phyloP scores from a whole-genome alignment of 78 protist species.

The slime mould (Dictyostelium discoideum) region DNA sequence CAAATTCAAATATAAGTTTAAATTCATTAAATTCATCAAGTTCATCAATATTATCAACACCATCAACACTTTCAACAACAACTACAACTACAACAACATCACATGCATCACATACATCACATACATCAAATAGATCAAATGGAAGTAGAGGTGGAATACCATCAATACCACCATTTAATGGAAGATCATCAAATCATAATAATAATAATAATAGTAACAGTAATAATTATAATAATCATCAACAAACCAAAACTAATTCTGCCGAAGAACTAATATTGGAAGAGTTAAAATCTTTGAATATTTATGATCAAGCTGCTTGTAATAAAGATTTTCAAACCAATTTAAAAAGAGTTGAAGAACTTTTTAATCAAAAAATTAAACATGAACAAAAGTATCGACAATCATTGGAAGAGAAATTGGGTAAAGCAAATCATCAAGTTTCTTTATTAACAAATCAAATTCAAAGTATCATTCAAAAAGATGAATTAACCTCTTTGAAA shows the following conservation, averaged over 20 bases:
- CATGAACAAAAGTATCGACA: conserved; percentile 43
- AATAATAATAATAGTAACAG: too few species aligned
- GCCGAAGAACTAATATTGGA: neutral
- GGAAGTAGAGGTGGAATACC: neutral
- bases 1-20: conserved; percentile 3
- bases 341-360: conserved; percentile 27
- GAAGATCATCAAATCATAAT: neutral
- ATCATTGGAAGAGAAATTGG: conserved; percentile 21
- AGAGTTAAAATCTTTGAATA: neutral
- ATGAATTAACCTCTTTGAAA: neutral
- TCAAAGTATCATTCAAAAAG: neutral
- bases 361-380: conserved; percentile 13
- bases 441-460: conserved; percentile 26
- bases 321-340: neutral
- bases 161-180: neutral
- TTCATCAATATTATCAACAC: neutral
- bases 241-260: neutral
- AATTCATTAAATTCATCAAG: neutral
- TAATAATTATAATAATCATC: neutral
- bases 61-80: neutral
- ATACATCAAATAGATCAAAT: neutral
- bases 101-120: neutral
- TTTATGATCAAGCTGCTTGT: neutral
- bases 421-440: conserved; percentile 15
- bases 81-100: conserved; percentile 15